Base-by-base conservation (phyloP, 805 yeast genomes). In the Metahyphopichia silvanorum region DNA sequence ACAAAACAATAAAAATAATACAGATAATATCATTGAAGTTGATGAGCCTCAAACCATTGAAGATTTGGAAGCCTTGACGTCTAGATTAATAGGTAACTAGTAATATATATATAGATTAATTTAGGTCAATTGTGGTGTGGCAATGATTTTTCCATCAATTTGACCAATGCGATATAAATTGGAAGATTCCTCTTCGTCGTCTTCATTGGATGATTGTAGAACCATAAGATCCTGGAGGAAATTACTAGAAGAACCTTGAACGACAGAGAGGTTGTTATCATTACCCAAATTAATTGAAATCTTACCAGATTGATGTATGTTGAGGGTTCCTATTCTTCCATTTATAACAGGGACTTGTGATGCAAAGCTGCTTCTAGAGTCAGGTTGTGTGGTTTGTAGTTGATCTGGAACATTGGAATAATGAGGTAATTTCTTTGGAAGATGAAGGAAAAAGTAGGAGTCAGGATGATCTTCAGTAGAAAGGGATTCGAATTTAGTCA, bases 21-120 rank as follows among this genome's bases (percentile, higher is more conserved):
- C 54, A 14, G 57, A 53, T 25, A 49, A 55, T 7, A 63, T 83
- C 29, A 65, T 85, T 39, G 96, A 89, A 62, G 69, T 86, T 28
- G 94, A 86, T 46, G 86, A 80, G 48, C 97, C 97, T 11, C 84
- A 86, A 49, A 84, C 95, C 12, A 68, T 93, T 55, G 96, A 87
- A 57, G 98, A 93, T 53, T 73, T 93, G 59, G 98, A 93, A 68
- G 88, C 94, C 31, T 74, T 86, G 64, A 81, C 95, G 2, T 73
- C 69, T 27, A 63, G 65, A 44, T 68, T 76, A 51, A 53, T 74
- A 23, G 49, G 40, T 15, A 35, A 33, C 13, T 40, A 33, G 34
- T 22, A 17, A 8, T 18, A 33, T 23, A 15, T 33, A 25, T 16
- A 21, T 24, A 22, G 14, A 34, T 19, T 8, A 3, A 18, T 16